phyloP scores from a whole-genome alignment of 1,284 basidiomycete genomes.

The Marasmius sp. region DNA sequence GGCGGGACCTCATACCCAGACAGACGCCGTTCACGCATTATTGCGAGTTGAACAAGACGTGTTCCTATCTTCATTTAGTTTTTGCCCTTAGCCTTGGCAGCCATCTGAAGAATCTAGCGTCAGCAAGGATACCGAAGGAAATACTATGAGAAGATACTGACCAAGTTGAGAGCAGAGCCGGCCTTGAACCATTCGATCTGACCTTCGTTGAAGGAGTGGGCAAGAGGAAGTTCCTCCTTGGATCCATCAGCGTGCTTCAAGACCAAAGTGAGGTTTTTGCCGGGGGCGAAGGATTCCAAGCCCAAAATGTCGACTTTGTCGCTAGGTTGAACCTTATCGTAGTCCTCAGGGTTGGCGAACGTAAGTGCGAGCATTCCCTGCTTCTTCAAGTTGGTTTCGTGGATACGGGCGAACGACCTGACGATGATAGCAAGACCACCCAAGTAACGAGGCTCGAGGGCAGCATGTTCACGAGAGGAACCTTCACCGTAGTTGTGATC shows the following conservation, averaged over 20 bases:
- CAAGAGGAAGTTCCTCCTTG: constrained; percentile 69
- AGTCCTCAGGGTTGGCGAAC: constrained; percentile 86
- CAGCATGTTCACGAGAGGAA: constrained; percentile 97
- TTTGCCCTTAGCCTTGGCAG: constrained; percentile 54
- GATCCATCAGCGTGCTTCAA: constrained; percentile 83
- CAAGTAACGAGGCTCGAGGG: constrained; percentile 95
- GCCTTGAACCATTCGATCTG: constrained; percentile 97
- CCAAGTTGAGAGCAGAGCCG: constrained; percentile 83
- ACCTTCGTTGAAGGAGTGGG: constrained; percentile 85
- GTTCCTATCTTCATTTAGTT: background rate
- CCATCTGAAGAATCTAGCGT: constrained; percentile 28
- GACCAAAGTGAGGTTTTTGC: constrained; percentile 82
- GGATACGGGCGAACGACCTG: constrained; percentile 95
- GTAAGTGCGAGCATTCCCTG: constrained; percentile 94
- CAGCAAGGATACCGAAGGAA: background rate
- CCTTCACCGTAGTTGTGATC: constrained; percentile 99
- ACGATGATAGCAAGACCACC: constrained; percentile 95
- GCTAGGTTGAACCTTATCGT: constrained; percentile 82
- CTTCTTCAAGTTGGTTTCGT: constrained; percentile 98
- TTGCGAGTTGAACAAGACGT: background rate
- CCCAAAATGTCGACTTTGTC: constrained; percentile 88
- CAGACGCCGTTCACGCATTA: background rate
- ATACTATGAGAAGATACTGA: constrained; percentile 32
- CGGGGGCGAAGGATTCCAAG: constrained; percentile 81
- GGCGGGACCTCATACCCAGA: background rate